phyloP scores from a whole-genome alignment of 345 rosid species.

The Psidium guajava region DNA sequence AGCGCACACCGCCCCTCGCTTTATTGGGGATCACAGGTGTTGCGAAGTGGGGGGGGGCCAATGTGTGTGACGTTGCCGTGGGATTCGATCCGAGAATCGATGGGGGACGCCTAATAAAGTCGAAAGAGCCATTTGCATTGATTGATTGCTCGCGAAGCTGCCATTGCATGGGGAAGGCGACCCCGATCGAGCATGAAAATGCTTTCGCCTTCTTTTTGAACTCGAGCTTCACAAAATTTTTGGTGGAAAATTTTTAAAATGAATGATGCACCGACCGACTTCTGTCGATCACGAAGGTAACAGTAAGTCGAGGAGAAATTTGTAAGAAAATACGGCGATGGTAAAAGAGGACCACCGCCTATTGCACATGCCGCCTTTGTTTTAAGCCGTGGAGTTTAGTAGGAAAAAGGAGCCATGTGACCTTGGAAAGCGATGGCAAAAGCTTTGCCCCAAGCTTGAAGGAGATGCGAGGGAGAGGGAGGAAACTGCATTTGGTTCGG shows the following conservation, averaged over 20 bases:
- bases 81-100: background rate
- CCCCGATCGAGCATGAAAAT: background rate
- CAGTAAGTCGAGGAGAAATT: background rate
- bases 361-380: background rate
- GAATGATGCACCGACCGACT: too few species aligned
- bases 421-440: background rate
- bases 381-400: background rate
- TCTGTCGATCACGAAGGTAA: background rate
- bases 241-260: background rate
- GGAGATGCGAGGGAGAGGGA: rapidly evolving
- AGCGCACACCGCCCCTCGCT: background rate
- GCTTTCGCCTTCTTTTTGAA: background rate
- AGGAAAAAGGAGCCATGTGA: background rate
- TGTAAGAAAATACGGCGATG: background rate
- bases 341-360: too few species aligned
- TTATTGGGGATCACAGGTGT: background rate
- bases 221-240: background rate
- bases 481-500: background rate
- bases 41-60: background rate
- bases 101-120: background rate
- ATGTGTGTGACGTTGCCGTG: background rate
- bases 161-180: background rate
- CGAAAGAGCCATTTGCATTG: background rate
- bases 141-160: background rate
- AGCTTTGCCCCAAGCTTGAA: background rate